These are phyloP conservation scores for Yamadazyma insecticola DNA, from an alignment of 805 yeast genomes.

Conservation along the genomic window DNA sequence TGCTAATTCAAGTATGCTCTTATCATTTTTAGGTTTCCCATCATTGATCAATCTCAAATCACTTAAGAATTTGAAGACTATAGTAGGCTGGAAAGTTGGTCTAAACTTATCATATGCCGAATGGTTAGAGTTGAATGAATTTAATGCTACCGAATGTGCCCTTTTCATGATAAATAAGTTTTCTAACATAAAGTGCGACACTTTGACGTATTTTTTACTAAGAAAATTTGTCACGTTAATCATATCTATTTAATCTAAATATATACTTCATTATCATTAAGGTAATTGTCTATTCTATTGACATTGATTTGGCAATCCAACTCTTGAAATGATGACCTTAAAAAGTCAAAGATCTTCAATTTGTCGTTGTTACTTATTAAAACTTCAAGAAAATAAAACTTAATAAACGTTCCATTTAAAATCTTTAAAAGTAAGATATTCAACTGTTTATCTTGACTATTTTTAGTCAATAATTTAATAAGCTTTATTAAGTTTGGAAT, in stretches of 20 bases:
- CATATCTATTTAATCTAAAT: no score
- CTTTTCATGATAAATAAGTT: background rate
- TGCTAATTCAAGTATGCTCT: slow-evolving; percentile 46
- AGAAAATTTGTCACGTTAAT: no score
- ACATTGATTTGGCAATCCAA: slow-evolving; percentile 22
- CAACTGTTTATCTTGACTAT: slow-evolving; percentile 18
- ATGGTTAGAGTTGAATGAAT: slow-evolving; percentile 51
- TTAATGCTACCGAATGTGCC: slow-evolving; percentile 35
- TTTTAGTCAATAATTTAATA: slow-evolving; percentile 21
- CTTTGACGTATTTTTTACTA: no score
- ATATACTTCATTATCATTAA: background rate
- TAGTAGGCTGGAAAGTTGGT: slow-evolving; percentile 41
- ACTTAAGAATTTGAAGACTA: slow-evolving; percentile 41
- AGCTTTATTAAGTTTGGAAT: slow-evolving; percentile 18
- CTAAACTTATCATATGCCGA: slow-evolving; percentile 47
- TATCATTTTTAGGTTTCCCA: slow-evolving; percentile 15
- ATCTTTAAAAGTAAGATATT: slow-evolving; percentile 14
- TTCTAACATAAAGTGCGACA: no score
- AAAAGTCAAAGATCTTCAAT: slow-evolving; percentile 14
- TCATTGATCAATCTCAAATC: slow-evolving; percentile 25
- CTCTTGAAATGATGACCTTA: slow-evolving; percentile 18
- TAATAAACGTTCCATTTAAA: slow-evolving; percentile 17
- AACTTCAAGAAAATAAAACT: slow-evolving; percentile 29
- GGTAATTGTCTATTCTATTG: slow-evolving; percentile 1
- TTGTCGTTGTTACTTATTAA: slow-evolving; percentile 17